Conservation (phyloP, 495 filamentous ascomycete genomes). For the Lasiosphaeria miniovina region DNA sequence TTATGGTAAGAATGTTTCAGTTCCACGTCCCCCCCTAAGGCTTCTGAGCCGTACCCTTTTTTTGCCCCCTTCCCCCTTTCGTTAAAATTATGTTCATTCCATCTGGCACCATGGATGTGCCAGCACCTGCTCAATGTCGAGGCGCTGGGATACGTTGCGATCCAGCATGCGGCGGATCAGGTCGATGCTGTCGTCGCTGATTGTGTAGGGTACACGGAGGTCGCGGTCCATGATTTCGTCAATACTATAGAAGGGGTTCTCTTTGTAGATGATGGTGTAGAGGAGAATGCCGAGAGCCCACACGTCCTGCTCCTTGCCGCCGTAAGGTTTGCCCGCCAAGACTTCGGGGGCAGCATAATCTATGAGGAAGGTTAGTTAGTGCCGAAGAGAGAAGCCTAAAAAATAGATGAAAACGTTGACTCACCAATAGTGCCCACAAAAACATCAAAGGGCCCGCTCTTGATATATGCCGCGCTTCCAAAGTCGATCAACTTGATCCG, state of each 20-base stretch:
- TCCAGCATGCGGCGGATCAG: slow-evolving; percentile 88
- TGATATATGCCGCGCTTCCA: slow-evolving; percentile 96
- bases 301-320: slow-evolving; percentile 95
- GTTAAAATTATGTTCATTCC: slow-evolving; percentile 22
- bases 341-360: slow-evolving; percentile 98
- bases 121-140: slow-evolving; percentile 79
- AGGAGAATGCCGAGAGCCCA: slow-evolving; percentile 98
- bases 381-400: background rate
- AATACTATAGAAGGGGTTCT: slow-evolving; percentile 98
- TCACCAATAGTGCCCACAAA: slow-evolving; percentile 98
- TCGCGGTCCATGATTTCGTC: slow-evolving; percentile 99
- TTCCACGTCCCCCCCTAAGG: background rate
- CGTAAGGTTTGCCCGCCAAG: slow-evolving; percentile 87
- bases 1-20: too few relatives aligned
- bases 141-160: slow-evolving; percentile 75
- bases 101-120: slow-evolving; percentile 74
- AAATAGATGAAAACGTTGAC: slow-evolving; percentile 27
- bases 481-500: slow-evolving; percentile 98
- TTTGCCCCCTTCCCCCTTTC: background rate
- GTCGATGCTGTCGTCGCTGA: slow-evolving; percentile 88
- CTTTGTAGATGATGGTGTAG: slow-evolving; percentile 98
- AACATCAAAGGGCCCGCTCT: slow-evolving; percentile 96
- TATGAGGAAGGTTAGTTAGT: slow-evolving; percentile 32
- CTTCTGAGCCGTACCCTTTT: background rate
- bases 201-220: slow-evolving; percentile 82